These are phyloP conservation scores for Boletus rubescentipes DNA, from an alignment of 768 basidiomycete genomes.

Conservation along the genomic window DNA sequence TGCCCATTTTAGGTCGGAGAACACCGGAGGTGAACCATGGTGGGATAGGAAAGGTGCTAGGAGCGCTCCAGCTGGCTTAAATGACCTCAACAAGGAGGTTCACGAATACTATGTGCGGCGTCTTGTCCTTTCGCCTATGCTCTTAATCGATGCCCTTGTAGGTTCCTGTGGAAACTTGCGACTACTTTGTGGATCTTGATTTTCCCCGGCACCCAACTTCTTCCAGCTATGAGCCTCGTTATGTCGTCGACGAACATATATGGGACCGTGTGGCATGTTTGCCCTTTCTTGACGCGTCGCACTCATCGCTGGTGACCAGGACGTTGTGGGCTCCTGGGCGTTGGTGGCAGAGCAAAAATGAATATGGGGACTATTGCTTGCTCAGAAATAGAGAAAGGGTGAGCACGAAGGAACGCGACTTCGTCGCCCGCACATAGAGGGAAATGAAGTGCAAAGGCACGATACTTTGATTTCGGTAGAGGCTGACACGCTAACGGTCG, in stretches of 20 bases:
- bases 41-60: conserved; percentile 56
- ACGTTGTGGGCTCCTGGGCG: conserved; percentile 78
- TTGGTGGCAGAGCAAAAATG: conserved; percentile 65
- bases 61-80: conserved; percentile 62
- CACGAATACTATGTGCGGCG: conserved; percentile 69
- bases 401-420: conserved; percentile 25
- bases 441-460: conserved; percentile 10
- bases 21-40: conserved; percentile 26
- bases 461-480: conserved; percentile 6
- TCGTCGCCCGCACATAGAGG: conserved; percentile 7
- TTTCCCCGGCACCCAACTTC: conserved; percentile 66
- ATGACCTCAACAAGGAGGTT: conserved; percentile 87
- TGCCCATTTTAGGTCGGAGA: conserved; percentile 61
- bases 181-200: conserved; percentile 90
- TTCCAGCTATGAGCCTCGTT: conserved; percentile 74
- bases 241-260: conserved; percentile 55
- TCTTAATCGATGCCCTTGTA: conserved; percentile 25
- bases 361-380: conserved; percentile 90
- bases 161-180: conserved; percentile 74
- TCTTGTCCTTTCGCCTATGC: neutral
- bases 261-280: conserved; percentile 85
- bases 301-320: conserved; percentile 72
- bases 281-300: conserved; percentile 79
- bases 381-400: conserved; percentile 57
- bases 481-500: conserved; percentile 18